phyloP scores from a whole-genome alignment of 768 basidiomycete genomes.

The Scleroderma bovista region DNA sequence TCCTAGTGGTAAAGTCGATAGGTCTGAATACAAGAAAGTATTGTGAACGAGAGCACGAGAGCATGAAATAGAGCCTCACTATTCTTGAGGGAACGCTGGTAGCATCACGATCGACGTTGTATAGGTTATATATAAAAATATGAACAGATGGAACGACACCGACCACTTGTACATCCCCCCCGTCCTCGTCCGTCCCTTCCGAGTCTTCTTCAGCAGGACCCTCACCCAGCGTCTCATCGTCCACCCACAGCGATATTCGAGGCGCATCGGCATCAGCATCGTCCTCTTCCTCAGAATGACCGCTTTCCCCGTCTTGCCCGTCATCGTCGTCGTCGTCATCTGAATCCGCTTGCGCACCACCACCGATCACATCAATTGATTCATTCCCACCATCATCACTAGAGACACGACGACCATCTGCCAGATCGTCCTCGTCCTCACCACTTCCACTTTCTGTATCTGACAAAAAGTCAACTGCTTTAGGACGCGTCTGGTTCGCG shows the following conservation, averaged over 20 bases:
- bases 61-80: slow-evolving; percentile 9
- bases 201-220: slow-evolving; percentile 2
- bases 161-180: slow-evolving; percentile 5
- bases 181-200: slow-evolving; percentile 11
- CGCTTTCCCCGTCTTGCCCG: slow-evolving; percentile 13
- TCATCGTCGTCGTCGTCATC: too few relatives aligned
- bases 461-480: slow-evolving; percentile 13
- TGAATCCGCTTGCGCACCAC: not conserved
- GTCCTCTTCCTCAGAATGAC: slow-evolving; percentile 22
- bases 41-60: slow-evolving; percentile 4
- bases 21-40: slow-evolving; percentile 44
- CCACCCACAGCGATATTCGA: slow-evolving; percentile 58
- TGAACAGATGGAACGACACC: not conserved
- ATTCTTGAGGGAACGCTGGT: slow-evolving; percentile 24
- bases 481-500: too few relatives aligned
- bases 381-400: not conserved
- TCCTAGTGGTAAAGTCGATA: slow-evolving; percentile 58
- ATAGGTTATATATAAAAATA: too few relatives aligned
- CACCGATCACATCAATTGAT: not conserved
- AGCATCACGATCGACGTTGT: not conserved
- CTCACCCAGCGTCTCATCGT: slow-evolving; percentile 36
- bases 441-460: slow-evolving; percentile 1
- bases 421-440: not conserved
- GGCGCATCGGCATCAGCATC: slow-evolving; percentile 42
- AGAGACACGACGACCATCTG: not conserved